Base-by-base conservation (phyloP, 2,329 filamentous ascomycete genomes). In the Claviceps sorghi region DNA sequence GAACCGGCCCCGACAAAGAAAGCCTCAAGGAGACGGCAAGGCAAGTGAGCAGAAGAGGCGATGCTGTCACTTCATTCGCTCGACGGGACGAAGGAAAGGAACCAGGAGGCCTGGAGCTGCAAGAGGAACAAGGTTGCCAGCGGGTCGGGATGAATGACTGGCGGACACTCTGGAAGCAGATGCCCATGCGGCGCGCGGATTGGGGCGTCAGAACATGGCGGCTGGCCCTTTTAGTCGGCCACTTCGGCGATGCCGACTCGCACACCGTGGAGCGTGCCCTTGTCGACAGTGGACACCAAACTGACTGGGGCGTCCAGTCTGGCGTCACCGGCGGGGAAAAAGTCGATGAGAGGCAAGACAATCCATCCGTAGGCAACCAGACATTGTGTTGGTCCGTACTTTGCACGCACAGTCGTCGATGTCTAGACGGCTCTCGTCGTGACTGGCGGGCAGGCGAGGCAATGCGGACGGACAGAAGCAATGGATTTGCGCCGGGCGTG, bases 241-340 rank as follows among this genome's bases (percentile, higher is more conserved):
- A 34, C 44, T 45, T 53, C 52, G 52, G 52, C 52, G 44, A 53
- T 51, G 9, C 52, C 52, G 52, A 9, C 36, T 7, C 36, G 6
- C 36, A 5, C 36, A n/a, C 26, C 26, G 26, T 26, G 5, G 3
- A 26, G 26, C 36, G n/a, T 4, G 36, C 36, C 36, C 34, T 36
- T 15, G 3, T 11, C 11, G 17, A 32, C n/a, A 19, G 38, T 41
- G n/a, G 45, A 34, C 44, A 32, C 26, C 29, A 15, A 19, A 29
- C n/a, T 9, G n/a, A n/a, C n/a, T n/a, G n/a, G n/a, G n/a, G n/a
- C 26, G 26, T 26, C 26, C 26, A 26, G 5, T 26, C 26, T 26
- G 26, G 26, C 26, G 26, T 26, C 26, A 26, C 26, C 5, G 26
- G 26, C 26, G 5, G 26, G 26, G 26, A 26, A 26, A 5, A 26